Percentiles rank a stretch among this genome's conserved stretches.
Evolutionary conservation across 2,329 filamentous ascomycete genomes (phyloP).

Genomic region (Ophiostoma montium): DNA sequence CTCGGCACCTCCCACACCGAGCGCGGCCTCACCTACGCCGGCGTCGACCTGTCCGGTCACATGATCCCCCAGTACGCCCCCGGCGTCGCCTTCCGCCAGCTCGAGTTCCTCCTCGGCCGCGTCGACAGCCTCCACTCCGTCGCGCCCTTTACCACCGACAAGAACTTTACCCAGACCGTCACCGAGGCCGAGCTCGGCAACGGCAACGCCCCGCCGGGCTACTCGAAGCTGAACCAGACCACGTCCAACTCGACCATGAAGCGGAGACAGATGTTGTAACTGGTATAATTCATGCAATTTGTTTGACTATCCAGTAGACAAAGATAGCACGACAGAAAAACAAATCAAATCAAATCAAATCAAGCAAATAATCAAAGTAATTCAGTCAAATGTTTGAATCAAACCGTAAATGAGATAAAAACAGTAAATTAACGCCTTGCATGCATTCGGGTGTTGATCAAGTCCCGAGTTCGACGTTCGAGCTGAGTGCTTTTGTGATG

Average conservation of each 20-base stretch:
- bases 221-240: neutral
- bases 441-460: neutral
- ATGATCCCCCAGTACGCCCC: constrained; percentile 57
- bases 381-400: no score
- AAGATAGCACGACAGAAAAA: no score
- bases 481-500: neutral
- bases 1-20: constrained; percentile 58
- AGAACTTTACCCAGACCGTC: constrained; percentile 15
- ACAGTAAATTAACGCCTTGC: constrained; percentile 6
- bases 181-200: constrained; percentile 14
- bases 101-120: constrained; percentile 63
- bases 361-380: neutral
- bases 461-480: neutral
- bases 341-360: neutral
- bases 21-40: constrained; percentile 58
- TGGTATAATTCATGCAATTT: no score
- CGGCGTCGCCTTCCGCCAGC: constrained; percentile 51
- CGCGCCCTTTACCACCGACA: constrained; percentile 22
- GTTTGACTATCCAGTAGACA: no score
- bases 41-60: constrained; percentile 51
- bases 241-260: neutral
- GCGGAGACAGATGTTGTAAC: no score
- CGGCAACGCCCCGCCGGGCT: constrained; percentile 20
- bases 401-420: no score
- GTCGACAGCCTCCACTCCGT: constrained; percentile 39